Conservation (phyloP, 129 eudicot species). For the Smallanthus sonchifolius region DNA sequence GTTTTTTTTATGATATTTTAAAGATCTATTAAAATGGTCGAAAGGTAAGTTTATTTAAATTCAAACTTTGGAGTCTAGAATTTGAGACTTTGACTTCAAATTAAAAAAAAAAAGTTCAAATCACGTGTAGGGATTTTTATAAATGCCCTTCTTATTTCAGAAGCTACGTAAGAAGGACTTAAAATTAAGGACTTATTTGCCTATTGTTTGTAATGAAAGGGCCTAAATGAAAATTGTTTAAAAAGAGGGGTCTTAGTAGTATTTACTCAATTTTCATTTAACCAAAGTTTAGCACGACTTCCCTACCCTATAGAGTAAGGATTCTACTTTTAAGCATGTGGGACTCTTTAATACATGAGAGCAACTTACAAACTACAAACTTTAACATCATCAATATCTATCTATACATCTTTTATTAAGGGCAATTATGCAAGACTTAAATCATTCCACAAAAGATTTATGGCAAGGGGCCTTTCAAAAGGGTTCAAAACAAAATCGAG, state of each 20-base stretch:
- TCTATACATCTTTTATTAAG: conserved; percentile 25
- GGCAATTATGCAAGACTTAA: conserved; percentile 25
- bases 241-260: conserved; percentile 14
- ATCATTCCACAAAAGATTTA: conserved; percentile 16
- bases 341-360: conserved; percentile 32
- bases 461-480: conserved; percentile 1
- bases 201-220: not conserved
- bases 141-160: not conserved
- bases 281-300: conserved; percentile 21
- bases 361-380: conserved; percentile 35
- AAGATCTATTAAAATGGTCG: not conserved
- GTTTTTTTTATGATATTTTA: not conserved
- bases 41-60: not conserved
- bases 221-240: not conserved
- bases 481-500: not conserved
- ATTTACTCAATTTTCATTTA: conserved; percentile 2
- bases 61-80: not conserved
- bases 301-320: conserved; percentile 32
- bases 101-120: not conserved
- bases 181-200: not conserved
- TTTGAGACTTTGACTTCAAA: not conserved
- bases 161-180: not conserved
- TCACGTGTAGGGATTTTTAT: not conserved
- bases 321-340: conserved; percentile 34
- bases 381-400: conserved; percentile 29